Percentiles rank a stretch among this genome's conserved stretches.
phyloP scores from a whole-genome alignment of 306 rosid species.

The Crotalaria pallida region DNA sequence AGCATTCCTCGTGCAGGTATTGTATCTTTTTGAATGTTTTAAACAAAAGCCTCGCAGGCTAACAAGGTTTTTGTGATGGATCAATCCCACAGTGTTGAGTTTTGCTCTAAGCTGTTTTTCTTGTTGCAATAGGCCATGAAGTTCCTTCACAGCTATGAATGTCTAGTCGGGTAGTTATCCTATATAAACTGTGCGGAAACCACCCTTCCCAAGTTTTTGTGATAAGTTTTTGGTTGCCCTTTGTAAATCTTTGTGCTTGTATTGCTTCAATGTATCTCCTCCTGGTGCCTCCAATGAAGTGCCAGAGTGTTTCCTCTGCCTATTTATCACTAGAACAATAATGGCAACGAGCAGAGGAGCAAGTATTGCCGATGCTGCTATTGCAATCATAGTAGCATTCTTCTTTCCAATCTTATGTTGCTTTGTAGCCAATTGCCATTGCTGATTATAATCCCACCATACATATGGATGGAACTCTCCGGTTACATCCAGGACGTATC shows the following conservation, averaged over 20 bases:
- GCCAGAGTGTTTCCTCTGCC: neutral
- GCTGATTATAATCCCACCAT: neutral
- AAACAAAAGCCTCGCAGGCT: constrained; percentile 37
- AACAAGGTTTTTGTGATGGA: constrained; percentile 43
- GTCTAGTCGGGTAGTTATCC: constrained; percentile 24
- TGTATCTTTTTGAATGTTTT: constrained; percentile 19
- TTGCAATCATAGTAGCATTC: neutral
- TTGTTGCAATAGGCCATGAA: constrained; percentile 20
- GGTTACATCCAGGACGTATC: constrained; percentile 16
- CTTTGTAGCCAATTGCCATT: neutral
- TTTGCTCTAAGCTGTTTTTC: constrained; percentile 40
- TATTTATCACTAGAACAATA: neutral
- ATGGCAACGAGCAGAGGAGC: neutral
- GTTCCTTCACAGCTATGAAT: constrained; percentile 41
- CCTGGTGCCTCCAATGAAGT: neutral
- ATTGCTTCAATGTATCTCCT: constrained; percentile 35
- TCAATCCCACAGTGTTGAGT: constrained; percentile 31
- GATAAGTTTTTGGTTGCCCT: constrained; percentile 41
- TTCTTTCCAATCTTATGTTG: neutral
- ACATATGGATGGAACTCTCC: constrained; percentile 25
- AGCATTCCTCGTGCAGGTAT: constrained; percentile 41
- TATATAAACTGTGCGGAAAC: constrained; percentile 42
- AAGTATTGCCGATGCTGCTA: neutral
- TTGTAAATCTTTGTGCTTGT: constrained; percentile 14
- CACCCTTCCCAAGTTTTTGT: constrained; percentile 37